These are phyloP conservation scores for Irpex sp. DNA, from an alignment of 1,284 basidiomycete genomes.

Conservation along the genomic window DNA sequence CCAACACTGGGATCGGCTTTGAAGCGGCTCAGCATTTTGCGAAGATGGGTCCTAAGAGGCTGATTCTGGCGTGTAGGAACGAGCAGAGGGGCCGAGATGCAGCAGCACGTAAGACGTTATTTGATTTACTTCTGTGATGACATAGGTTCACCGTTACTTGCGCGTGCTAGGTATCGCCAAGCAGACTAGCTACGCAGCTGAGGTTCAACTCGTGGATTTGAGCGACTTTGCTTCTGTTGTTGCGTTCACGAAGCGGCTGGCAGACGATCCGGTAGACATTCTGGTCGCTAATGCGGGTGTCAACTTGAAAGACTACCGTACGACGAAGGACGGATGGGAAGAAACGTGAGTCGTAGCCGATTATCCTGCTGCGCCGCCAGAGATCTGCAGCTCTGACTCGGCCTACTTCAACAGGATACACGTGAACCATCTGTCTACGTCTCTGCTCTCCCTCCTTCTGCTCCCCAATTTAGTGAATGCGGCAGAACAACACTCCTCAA, in stretches of 20 bases:
- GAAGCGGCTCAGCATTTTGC: constrained; percentile 30
- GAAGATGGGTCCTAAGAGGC: constrained; percentile 22
- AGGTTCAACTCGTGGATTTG: constrained; percentile 26
- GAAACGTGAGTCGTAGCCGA: constrained; percentile 16
- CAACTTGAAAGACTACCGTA: constrained; percentile 9
- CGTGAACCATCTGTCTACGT: constrained; percentile 26
- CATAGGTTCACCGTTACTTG: background rate
- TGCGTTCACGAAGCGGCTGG: constrained; percentile 24
- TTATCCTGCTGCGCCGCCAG: background rate
- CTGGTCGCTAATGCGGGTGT: constrained; percentile 29
- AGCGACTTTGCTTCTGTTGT: constrained; percentile 21
- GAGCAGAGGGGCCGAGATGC: constrained; percentile 19
- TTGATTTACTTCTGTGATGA: background rate
- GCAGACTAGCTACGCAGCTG: constrained; percentile 21
- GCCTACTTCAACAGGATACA: constrained; percentile 17
- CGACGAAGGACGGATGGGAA: constrained; percentile 28
- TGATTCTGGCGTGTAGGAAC: constrained; percentile 26
- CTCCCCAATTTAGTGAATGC: constrained; percentile 21
- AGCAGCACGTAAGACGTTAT: constrained; percentile 13
- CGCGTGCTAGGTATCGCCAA: constrained; percentile 19
- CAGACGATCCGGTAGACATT: constrained; percentile 25
- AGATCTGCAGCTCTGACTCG: background rate
- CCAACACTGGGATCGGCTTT: constrained; percentile 29
- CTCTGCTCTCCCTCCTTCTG: constrained; percentile 22
- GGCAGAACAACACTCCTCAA: constrained; percentile 5